Conservation (phyloP, 306 rosid genomes). For the Malus sieversii region DNA sequence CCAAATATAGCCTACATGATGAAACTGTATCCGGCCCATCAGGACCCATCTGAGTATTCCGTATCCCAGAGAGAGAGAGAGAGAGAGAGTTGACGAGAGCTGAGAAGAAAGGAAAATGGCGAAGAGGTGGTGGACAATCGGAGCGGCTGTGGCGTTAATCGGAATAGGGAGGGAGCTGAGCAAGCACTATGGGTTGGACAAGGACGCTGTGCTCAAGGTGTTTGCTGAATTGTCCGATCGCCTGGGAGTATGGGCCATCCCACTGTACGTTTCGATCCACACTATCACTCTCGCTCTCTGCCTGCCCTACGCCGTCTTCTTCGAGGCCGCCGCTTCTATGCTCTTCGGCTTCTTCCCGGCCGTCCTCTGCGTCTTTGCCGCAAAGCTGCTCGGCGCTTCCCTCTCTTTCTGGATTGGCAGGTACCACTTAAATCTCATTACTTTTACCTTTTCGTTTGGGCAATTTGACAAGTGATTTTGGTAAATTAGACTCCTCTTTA, state of each 20-base stretch:
- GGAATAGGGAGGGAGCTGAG: constrained; percentile 22
- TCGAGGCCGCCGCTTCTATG: constrained; percentile 75
- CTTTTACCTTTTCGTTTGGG: background rate
- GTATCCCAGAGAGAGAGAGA: background rate
- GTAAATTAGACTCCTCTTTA: background rate
- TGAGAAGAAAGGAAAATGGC: background rate
- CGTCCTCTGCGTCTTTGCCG: constrained; percentile 68
- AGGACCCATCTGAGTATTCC: too few species aligned
- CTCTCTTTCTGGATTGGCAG: constrained; percentile 87
- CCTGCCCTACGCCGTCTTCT: constrained; percentile 72
- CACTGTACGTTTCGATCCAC: constrained; percentile 57
- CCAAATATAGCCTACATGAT: background rate
- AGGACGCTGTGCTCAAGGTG: constrained; percentile 34
- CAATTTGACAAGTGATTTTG: background rate
- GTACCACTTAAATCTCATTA: constrained; percentile 8
- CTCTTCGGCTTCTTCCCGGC: constrained; percentile 81
- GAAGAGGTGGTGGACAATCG: constrained; percentile 49
- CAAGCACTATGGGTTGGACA: constrained; percentile 40
- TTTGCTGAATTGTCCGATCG: constrained; percentile 43
- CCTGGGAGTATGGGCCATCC: constrained; percentile 86
- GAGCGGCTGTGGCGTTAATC: constrained; percentile 23
- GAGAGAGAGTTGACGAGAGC: background rate
- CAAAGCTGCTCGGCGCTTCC: constrained; percentile 85
- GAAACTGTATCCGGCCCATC: background rate
- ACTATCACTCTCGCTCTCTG: constrained; percentile 70